Base-by-base conservation (phyloP, 352 stramenopile genomes). In the Saprolegnia diclina region DNA sequence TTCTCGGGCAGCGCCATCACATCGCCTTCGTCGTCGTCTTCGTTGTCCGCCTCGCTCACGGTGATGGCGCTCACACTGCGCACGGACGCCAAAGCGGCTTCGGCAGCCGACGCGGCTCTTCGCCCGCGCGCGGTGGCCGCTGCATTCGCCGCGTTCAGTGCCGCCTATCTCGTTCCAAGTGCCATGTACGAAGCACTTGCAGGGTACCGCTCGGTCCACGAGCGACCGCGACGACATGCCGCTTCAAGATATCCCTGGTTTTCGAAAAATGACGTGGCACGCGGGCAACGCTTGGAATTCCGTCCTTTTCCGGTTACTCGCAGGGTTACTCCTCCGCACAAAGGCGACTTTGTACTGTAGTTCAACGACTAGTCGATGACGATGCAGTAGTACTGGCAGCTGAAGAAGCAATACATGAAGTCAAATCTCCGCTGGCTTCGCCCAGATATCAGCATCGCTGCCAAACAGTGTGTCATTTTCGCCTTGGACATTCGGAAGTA, bases 141-240 rank as follows among this genome's bases (percentile, higher is more conserved):
- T 26, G 52, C 52, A 24, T 59, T 59, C 3, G 52, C 52, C 1
- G 52, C 52, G 3, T 35, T 9, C 11, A 59, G 52, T 9, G 52
- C 35, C n/a, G 52, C 24, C 52, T 59, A 59, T 24, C 4, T 40
- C 11, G 13, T 42, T 35, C 2, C 5, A 5, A 5, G 29, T 35
- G 29, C 29, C 2, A 35, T 35, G 11, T 9, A 59, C 19, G n/a
- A 59, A 11, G 7, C 52, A 59, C 35, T 1, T 59, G 24, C 24
- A 16, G 16, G 24, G 1, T 42, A 59, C 52, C 52, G 52, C 52
- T 59, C 52, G 52, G 11, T n/a, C 52, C 16, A n/a, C 52, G 11
- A 59, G 52, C 11, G 52, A 42, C 35, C 35, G 24, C 24, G 52
- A 42, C 35, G 52, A 19, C 52, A 59, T 59, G 24, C 52, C 52